Conservation (phyloP, 2,329 filamentous ascomycete genomes). For the Camillea tinctor region DNA sequence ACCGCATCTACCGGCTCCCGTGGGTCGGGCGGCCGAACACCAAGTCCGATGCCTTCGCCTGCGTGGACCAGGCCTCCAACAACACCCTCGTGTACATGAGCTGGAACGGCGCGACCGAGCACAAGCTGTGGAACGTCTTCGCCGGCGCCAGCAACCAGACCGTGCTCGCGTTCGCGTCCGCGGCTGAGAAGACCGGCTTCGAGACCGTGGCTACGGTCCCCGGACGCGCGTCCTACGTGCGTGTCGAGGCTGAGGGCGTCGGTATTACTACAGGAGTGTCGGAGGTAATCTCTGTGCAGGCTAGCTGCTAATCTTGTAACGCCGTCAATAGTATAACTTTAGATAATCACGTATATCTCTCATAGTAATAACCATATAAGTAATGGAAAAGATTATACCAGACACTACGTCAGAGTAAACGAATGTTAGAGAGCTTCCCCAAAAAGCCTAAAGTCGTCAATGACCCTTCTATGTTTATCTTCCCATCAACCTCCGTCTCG, state of each 20-base stretch:
- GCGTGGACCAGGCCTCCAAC: slow-evolving; percentile 12
- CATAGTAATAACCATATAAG: too few relatives aligned
- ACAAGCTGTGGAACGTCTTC: slow-evolving; percentile 36
- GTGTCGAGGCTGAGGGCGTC: not conserved
- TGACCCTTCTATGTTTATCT: too few relatives aligned
- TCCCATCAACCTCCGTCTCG: too few relatives aligned
- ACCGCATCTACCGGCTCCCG: slow-evolving; percentile 35
- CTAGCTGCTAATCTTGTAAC: not conserved
- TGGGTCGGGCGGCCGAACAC: slow-evolving; percentile 29
- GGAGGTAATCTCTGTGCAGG: not conserved
- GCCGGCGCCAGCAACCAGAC: slow-evolving; percentile 6
- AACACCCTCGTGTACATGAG: slow-evolving; percentile 34
- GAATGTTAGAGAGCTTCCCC: too few relatives aligned
- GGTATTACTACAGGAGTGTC: not conserved
- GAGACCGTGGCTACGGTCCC: slow-evolving; percentile 12
- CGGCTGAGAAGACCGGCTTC: slow-evolving; percentile 14
- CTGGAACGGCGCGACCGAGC: slow-evolving; percentile 39
- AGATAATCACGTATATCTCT: too few relatives aligned
- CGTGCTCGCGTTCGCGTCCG: slow-evolving; percentile 8
- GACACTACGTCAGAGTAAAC: too few relatives aligned
- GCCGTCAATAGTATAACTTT: too few relatives aligned
- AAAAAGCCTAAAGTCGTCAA: too few relatives aligned
- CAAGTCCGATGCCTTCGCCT: slow-evolving; percentile 19
- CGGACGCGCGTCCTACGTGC: not conserved
- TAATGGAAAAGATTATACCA: too few relatives aligned